Conservation (phyloP, 2,329 filamentous ascomycete genomes). For the Pseudopithomyces chartarum region DNA sequence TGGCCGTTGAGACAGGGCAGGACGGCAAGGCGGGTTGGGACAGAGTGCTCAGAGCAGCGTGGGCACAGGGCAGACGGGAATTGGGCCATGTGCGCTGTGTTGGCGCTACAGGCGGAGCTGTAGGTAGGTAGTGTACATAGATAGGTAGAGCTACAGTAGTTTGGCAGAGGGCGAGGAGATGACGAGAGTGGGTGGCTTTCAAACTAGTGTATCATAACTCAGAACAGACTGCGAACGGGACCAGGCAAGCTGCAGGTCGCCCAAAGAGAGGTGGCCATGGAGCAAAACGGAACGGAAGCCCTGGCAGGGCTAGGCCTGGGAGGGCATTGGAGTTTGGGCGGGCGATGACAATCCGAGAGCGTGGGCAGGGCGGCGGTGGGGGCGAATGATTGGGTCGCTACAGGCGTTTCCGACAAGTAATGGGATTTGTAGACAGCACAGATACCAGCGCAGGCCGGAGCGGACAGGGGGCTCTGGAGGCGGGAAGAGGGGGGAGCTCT, state of each 20-base stretch:
- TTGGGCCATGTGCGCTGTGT: not conserved
- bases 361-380: constrained; percentile 3
- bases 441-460: constrained; percentile 13
- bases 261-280: constrained; percentile 7
- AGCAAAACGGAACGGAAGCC: constrained; percentile 10
- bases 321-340: constrained; percentile 9
- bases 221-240: constrained; percentile 20
- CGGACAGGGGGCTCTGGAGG: constrained; percentile 2
- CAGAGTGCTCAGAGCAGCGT: not conserved
- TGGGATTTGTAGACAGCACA: constrained; percentile 17
- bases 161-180: constrained; percentile 1
- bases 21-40: constrained; percentile 9
- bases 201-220: constrained; percentile 13
- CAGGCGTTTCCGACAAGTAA: constrained; percentile 11
- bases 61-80: not conserved
- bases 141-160: no score
- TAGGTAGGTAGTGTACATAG: no score
- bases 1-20: constrained; percentile 21
- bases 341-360: constrained; percentile 12
- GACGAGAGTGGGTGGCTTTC: constrained; percentile 21
- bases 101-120: constrained; percentile 1
- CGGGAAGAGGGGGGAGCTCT: no score
- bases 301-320: not conserved
- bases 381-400: constrained; percentile 12
- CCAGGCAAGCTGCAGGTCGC: constrained; percentile 15